These are phyloP conservation scores for Penicillium sclerotigenum DNA, from an alignment of 2,329 filamentous ascomycete species.

Conservation along the genomic window DNA sequence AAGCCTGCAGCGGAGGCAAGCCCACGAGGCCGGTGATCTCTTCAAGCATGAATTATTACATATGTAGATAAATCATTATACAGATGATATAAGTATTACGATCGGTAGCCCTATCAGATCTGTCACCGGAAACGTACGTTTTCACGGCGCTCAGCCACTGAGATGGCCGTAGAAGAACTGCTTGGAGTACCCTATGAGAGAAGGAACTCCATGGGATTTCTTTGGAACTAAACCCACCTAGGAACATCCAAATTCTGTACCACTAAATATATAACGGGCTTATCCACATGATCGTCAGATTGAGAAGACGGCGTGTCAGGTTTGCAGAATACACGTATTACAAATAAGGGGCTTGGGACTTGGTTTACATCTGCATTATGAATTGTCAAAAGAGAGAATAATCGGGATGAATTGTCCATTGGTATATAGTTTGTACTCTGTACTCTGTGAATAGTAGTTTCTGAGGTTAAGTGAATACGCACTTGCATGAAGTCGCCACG, in stretches of 20 bases:
- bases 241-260: no score
- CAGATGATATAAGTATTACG: not conserved
- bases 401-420: not conserved
- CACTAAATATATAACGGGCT: not conserved
- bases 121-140: not conserved
- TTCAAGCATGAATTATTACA: not conserved
- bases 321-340: not conserved
- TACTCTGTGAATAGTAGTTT: not conserved
- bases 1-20: not conserved
- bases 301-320: not conserved
- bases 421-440: not conserved
- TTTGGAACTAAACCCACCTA: no score
- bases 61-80: no score
- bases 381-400: not conserved
- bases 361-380: not conserved
- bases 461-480: slow-evolving; percentile 3
- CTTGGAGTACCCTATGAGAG: not conserved
- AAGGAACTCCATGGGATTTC: no score
- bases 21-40: not conserved
- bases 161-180: not conserved
- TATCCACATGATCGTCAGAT: not conserved
- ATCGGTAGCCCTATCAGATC: not conserved
- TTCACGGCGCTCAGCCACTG: not conserved
- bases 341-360: not conserved
- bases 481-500: not conserved